These are phyloP conservation scores for Breviolum minutum DNA, from an alignment of 73 alveolate genomes.

Conservation along the genomic window DNA sequence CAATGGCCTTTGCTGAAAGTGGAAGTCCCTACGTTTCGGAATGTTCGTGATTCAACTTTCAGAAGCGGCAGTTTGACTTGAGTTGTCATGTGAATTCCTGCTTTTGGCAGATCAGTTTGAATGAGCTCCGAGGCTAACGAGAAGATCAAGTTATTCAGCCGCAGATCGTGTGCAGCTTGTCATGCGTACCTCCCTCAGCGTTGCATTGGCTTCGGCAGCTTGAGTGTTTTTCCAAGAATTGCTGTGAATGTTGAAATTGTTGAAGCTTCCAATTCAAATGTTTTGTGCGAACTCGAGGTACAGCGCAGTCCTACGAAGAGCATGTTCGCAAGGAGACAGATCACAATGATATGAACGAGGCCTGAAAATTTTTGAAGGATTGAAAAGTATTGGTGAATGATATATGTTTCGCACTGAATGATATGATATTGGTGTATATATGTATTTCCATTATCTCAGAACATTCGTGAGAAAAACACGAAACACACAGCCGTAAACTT, in stretches of 20 bases:
- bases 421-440: too few species aligned
- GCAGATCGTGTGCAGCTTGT: conserved; percentile 42
- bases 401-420: too few species aligned
- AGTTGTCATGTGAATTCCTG: neutral
- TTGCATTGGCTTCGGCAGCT: neutral
- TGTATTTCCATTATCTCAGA: too few species aligned
- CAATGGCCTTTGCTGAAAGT: neutral
- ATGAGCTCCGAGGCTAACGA: neutral
- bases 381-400: too few species aligned
- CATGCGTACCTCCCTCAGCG: neutral
- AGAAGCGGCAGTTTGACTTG: neutral
- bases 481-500: too few species aligned
- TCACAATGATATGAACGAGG: neutral
- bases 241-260: neutral
- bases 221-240: neutral
- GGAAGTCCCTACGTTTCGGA: neutral
- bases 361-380: neutral
- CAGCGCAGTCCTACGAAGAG: conserved; percentile 47
- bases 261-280: too few species aligned
- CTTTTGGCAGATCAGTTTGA: too few species aligned
- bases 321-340: conserved; percentile 44
- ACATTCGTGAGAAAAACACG: neutral
- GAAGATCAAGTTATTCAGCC: neutral
- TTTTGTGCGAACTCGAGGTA: neutral
- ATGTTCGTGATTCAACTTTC: neutral